Evolutionary conservation across 1,284 basidiomycete genomes (phyloP), one percentile per base, ranked within the genome.

Genomic region (Ustilago curta): DNA sequence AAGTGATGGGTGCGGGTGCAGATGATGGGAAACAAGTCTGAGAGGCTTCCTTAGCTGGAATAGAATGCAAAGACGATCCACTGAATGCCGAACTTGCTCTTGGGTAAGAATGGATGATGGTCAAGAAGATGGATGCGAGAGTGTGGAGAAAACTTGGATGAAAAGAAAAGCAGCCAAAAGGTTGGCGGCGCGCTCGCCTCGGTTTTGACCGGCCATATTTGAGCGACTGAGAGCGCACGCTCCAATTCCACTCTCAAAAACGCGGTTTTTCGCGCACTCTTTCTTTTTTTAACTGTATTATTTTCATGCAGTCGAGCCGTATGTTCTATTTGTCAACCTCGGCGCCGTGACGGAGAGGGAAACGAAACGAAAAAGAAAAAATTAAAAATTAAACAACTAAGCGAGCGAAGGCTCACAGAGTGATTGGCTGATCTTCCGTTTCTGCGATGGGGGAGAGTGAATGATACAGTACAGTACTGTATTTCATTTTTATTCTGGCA

Each of bases 361-460:
- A 31, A 9, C n/a, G 3, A 8, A 21, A 12, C 11, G 16, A 16
- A 7, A 31, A 50, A 50, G 21, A 31, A 27, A 27, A 14, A 19
- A 8, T n/a, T 3, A 19, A 8, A 8, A 21, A 12, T 21, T 8
- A n/a, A 21, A 32, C 39, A 39, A 23, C 16, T 39, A 54, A 44
- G 52, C 52, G 52, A 54, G 27, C 12, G 18, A 43, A 23, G 19
- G 21, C 31, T 40, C 16, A 19, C 40, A 2, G 40, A 42, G 19
- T 19, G 40, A 37, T 11, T 53, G 54, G 37, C 54, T 56, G 54
- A 47, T 56, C 54, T 31, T 56, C 9, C 32, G 25, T 12, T 21
- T 32, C 31, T 35, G 19, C 8, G 5, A 21, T n/a, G 8, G 1
- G 8, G 19, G 25, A 27, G 35, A 16, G 35, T 37, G 35, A 37